Evolutionary conservation across 371 early-diverging fungal species (phyloP).

Genomic region (Mortierella sp.): DNA sequence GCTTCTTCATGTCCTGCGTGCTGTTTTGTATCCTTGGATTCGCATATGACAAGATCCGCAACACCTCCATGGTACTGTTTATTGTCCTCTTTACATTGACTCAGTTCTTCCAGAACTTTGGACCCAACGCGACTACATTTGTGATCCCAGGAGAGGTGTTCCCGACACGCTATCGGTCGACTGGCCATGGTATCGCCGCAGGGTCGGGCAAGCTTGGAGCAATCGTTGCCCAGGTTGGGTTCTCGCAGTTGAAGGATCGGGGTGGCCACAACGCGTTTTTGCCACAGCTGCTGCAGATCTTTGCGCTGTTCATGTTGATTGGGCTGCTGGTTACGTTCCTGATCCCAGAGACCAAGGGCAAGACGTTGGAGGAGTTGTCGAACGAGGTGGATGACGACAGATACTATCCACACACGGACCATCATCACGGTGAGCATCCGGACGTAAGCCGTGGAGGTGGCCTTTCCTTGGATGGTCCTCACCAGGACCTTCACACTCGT

Average conservation of each 20-base stretch:
- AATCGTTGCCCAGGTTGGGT: conserved; percentile 82
- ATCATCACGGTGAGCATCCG: neutral
- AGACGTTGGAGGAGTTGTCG: conserved; percentile 64
- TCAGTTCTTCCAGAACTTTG: conserved; percentile 91
- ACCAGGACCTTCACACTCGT: neutral
- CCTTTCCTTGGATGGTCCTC: neutral
- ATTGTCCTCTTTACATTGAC: conserved; percentile 80
- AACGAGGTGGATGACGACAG: conserved; percentile 14
- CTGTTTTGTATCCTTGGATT: conserved; percentile 82
- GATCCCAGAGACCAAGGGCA: conserved; percentile 60
- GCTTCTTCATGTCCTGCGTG: conserved; percentile 78
- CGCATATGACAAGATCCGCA: conserved; percentile 61
- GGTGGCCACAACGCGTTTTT: conserved; percentile 77
- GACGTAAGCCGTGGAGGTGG: neutral
- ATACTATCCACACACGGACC: too few species aligned
- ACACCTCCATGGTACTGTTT: conserved; percentile 68
- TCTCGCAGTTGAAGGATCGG: conserved; percentile 77
- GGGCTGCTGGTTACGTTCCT: conserved; percentile 54
- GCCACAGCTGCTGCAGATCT: conserved; percentile 38
- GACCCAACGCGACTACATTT: conserved; percentile 90
- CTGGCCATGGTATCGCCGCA: conserved; percentile 91
- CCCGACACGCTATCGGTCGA: conserved; percentile 87
- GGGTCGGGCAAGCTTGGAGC: conserved; percentile 90
- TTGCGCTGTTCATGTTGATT: conserved; percentile 65
- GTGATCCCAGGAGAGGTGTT: conserved; percentile 88